Evolutionary conservation across 176 grass and related monocot genomes (phyloP), one percentile per base, ranked within the genome.

Genomic region (Ampelocalamus luodianensis): DNA sequence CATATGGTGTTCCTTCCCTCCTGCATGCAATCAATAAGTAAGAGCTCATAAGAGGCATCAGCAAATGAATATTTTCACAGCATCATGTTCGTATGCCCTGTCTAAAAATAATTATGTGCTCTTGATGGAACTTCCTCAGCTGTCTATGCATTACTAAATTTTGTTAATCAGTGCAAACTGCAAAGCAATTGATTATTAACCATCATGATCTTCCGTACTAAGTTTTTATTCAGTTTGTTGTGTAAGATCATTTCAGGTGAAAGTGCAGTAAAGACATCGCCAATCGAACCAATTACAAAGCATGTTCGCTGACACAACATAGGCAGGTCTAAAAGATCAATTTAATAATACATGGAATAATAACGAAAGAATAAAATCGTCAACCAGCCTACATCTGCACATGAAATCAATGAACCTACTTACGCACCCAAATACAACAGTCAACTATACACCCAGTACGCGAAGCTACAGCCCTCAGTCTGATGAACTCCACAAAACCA

Each of bases 1-100:
- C 97, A 99, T 49, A 96, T 23, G 45, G 97, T 94, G 40, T 91
- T 96, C 84, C 84, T 96, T 72, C 97, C 97, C 84, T 96, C 93
- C 97, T 99, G 87, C 50, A 64, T 56, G 38, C 29, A 85, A 44
- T 50, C 10, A 81, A 81, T 49, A 79, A 8, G 18, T 40, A 74
- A 27, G 12, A 72, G 32, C 48, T 50, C 2, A 15, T 86, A 64
- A 56, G 44, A 85, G 72, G 67, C 14, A 50, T 59, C 54, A 15
- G 76, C 23, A 11, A 24, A 70, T 53, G 39, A 72, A 66, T 27
- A 32, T 29, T 51, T 68, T 37, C 49, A 70, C 11, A 71, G 12
- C 6, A 61, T 66, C 59, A 14, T 78, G 15, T 32, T 34, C 27
- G 32, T 61, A 68, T 45, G 20, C 12, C 49, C 6, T 44, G 7